Conservation (phyloP, 2,329 filamentous ascomycete species). For the Penicillium sp. region DNA sequence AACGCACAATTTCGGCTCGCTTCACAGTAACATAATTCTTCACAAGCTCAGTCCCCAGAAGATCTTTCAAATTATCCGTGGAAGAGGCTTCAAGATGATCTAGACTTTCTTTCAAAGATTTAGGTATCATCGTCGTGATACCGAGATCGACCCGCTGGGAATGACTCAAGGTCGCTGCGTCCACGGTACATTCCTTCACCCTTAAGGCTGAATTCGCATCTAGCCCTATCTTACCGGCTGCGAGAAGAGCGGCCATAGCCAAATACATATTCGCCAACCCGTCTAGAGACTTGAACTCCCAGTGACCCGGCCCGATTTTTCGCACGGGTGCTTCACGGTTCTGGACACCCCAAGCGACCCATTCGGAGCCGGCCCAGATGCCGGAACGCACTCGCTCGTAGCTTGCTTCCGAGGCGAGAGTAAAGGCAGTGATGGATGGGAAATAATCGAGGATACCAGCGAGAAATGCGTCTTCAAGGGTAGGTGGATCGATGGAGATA, state of each 20-base stretch:
- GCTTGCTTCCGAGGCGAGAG: conserved; percentile 62
- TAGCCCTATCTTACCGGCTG: conserved; percentile 59
- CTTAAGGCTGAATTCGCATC: conserved; percentile 23
- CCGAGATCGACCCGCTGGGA: conserved; percentile 32
- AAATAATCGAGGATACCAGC: conserved; percentile 68
- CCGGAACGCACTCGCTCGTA: conserved; percentile 68
- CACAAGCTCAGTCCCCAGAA: conserved; percentile 31
- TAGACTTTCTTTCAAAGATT: conserved; percentile 35
- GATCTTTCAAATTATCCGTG: conserved; percentile 25
- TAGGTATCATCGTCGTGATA: conserved; percentile 38
- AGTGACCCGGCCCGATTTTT: conserved; percentile 64
- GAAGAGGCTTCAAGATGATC: conserved; percentile 26
- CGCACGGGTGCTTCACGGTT: conserved; percentile 75
- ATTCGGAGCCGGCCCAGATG: conserved; percentile 75
- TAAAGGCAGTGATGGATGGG: conserved; percentile 65
- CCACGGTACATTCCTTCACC: conserved; percentile 36
- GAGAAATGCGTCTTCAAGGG: conserved; percentile 63
- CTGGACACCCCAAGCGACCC: conserved; percentile 77
- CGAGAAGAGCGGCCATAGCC: conserved; percentile 60
- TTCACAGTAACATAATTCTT: conserved; percentile 33
- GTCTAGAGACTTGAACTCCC: conserved; percentile 77
- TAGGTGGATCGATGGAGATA: conserved; percentile 53
- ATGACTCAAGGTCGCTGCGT: conserved; percentile 33
- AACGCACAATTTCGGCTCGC: conserved; percentile 31
- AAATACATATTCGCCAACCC: conserved; percentile 78